Conservation (phyloP, 257 asterid species). For the Fraxinus cuspidata region DNA sequence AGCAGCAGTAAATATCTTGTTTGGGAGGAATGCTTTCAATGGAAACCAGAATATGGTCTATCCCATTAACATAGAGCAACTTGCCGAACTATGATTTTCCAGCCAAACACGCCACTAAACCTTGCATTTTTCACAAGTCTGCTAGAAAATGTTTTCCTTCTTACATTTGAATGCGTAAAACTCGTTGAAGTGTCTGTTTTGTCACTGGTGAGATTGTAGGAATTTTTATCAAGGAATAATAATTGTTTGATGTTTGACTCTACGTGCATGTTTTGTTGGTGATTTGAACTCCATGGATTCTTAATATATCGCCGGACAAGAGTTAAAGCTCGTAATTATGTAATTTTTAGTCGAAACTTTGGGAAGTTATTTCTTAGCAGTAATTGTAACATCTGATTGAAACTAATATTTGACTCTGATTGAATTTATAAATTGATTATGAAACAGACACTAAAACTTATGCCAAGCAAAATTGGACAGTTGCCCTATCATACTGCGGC, state of each 20-base stretch:
- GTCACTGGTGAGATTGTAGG: not conserved
- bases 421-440: too few relatives aligned
- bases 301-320: too few relatives aligned
- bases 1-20: slow-evolving; percentile 26
- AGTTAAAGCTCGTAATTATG: too few relatives aligned
- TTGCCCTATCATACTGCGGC: too few relatives aligned
- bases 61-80: slow-evolving; percentile 28
- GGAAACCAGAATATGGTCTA: slow-evolving; percentile 21
- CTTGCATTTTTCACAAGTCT: not conserved
- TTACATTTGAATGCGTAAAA: not conserved
- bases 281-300: too few relatives aligned
- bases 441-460: too few relatives aligned
- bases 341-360: too few relatives aligned
- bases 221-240: not conserved
- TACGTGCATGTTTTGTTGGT: too few relatives aligned
- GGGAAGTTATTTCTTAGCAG: too few relatives aligned
- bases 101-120: not conserved
- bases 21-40: slow-evolving; percentile 24
- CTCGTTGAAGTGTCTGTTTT: not conserved
- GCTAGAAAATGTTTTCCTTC: not conserved
- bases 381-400: too few relatives aligned
- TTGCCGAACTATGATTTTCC: slow-evolving; percentile 20
- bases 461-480: too few relatives aligned
- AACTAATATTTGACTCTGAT: too few relatives aligned
- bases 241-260: not conserved